Evolutionary conservation across 495 filamentous ascomycete genomes (phyloP).

Genomic region (Aspergillus funiculosus): DNA sequence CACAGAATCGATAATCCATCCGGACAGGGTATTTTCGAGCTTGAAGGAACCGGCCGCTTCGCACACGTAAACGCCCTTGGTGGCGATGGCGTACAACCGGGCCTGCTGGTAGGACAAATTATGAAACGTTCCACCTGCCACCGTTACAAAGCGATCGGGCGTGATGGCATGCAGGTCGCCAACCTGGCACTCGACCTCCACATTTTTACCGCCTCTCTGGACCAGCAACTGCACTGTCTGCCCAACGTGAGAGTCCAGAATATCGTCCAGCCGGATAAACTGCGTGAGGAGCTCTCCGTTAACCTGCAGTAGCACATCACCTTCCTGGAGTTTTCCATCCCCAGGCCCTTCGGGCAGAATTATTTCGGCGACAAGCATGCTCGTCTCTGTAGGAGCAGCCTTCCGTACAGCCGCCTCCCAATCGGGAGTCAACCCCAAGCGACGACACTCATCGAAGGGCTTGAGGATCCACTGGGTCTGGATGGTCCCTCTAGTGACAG

Average conservation of each 20-base stretch:
- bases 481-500: constrained; percentile 85
- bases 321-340: constrained; percentile 79
- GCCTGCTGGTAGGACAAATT: constrained; percentile 94
- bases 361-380: constrained; percentile 94
- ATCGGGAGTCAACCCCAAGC: constrained; percentile 75
- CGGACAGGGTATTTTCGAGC: constrained; percentile 82
- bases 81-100: constrained; percentile 84
- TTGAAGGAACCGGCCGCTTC: constrained; percentile 94
- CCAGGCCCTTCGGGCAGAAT: constrained; percentile 87
- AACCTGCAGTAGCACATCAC: constrained; percentile 91
- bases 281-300: constrained; percentile 92
- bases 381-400: constrained; percentile 84
- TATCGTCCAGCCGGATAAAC: constrained; percentile 89
- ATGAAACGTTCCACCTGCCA: constrained; percentile 90
- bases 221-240: constrained; percentile 66
- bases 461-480: constrained; percentile 96
- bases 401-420: constrained; percentile 81
- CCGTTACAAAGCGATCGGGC: constrained; percentile 89
- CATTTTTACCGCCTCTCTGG: constrained; percentile 80
- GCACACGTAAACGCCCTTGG: constrained; percentile 88
- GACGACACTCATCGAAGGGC: constrained; percentile 94
- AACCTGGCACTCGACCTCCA: constrained; percentile 79
- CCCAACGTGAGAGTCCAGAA: constrained; percentile 83
- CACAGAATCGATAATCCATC: constrained; percentile 89
- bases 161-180: constrained; percentile 93